Evolutionary conservation across 306 rosid genomes (phyloP).

Genomic region (Prunus mume): DNA sequence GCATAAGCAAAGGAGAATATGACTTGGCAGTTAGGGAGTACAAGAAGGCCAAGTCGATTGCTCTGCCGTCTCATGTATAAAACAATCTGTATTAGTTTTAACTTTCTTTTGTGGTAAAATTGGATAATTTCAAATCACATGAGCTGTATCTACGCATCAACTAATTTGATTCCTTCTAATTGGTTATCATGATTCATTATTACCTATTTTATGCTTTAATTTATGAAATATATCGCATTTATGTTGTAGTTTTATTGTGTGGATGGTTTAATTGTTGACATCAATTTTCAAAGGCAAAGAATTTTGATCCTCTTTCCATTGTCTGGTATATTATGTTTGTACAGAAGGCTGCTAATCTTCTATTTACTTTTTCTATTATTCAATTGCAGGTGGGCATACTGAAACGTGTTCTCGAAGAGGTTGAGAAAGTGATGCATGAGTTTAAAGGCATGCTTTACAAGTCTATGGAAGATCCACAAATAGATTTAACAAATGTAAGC

Average conservation of each 20-base stretch:
- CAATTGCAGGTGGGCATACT: slow-evolving; percentile 85
- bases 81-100: slow-evolving; percentile 7
- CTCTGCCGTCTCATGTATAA: slow-evolving; percentile 88
- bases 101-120: neutral
- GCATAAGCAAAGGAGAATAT: slow-evolving; percentile 97
- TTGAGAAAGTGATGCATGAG: slow-evolving; percentile 94
- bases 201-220: neutral
- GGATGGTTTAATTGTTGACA: neutral
- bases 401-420: slow-evolving; percentile 99
- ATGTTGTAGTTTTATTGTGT: neutral
- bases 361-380: slow-evolving; percentile 20
- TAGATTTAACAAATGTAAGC: slow-evolving; percentile 88
- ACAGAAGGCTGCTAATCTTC: neutral
- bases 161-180: neutral
- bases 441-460: slow-evolving; percentile 91
- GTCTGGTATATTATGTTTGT: neutral
- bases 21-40: slow-evolving; percentile 98
- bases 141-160: neutral
- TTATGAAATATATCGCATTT: neutral
- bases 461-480: slow-evolving; percentile 94
- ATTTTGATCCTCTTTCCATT: neutral
- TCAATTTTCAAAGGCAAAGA: neutral
- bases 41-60: slow-evolving; percentile 99
- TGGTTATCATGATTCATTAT: neutral
- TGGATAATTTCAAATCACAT: neutral